A percentile compares a stretch with the other conserved stretches of the same genome.
Conservation (phyloP, 805 yeast genomes). For the Candida jianshihensis region DNA sequence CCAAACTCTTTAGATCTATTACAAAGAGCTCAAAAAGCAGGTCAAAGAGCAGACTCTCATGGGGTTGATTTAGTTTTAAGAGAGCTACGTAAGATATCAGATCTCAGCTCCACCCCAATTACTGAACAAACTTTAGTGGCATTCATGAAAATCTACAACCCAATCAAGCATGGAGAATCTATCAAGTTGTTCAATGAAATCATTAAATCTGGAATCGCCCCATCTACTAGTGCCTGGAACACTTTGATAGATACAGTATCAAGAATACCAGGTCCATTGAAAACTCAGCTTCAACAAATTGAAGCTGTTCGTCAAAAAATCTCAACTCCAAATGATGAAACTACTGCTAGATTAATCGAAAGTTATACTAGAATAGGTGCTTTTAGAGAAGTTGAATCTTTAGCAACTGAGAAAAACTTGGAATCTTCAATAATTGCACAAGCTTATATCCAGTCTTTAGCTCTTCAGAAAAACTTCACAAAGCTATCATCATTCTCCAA, state of each 20-base stretch:
- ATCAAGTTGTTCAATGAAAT: slow-evolving; percentile 45
- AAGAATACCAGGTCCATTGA: slow-evolving; percentile 18
- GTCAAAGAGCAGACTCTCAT: slow-evolving; percentile 8
- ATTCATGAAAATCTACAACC: slow-evolving; percentile 41
- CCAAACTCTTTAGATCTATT: slow-evolving; percentile 18
- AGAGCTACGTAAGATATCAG: slow-evolving; percentile 17
- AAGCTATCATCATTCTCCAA: slow-evolving; percentile 6
- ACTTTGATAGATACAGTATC: slow-evolving; percentile 44
- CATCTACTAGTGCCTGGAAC: slow-evolving; percentile 52
- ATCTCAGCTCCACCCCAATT: slow-evolving; percentile 26
- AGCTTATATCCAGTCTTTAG: slow-evolving; percentile 17
- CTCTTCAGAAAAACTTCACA: slow-evolving; percentile 8
- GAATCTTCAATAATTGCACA: slow-evolving; percentile 22
- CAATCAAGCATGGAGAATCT: slow-evolving; percentile 29
- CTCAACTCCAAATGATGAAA: slow-evolving; percentile 37
- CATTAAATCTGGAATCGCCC: slow-evolving; percentile 30
- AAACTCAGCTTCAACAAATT: slow-evolving; percentile 29
- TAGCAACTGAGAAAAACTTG: slow-evolving; percentile 27
- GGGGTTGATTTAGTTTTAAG: slow-evolving; percentile 13
- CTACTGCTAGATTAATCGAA: slow-evolving; percentile 41
- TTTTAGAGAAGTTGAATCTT: slow-evolving; percentile 34
- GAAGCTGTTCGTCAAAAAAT: slow-evolving; percentile 30
- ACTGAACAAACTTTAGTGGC: slow-evolving; percentile 34
- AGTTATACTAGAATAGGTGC: slow-evolving; percentile 40
- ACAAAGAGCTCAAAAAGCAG: slow-evolving; percentile 12